These are phyloP conservation scores for Fusarium avenaceum DNA, from an alignment of 2,329 filamentous ascomycete species.

Conservation along the genomic window DNA sequence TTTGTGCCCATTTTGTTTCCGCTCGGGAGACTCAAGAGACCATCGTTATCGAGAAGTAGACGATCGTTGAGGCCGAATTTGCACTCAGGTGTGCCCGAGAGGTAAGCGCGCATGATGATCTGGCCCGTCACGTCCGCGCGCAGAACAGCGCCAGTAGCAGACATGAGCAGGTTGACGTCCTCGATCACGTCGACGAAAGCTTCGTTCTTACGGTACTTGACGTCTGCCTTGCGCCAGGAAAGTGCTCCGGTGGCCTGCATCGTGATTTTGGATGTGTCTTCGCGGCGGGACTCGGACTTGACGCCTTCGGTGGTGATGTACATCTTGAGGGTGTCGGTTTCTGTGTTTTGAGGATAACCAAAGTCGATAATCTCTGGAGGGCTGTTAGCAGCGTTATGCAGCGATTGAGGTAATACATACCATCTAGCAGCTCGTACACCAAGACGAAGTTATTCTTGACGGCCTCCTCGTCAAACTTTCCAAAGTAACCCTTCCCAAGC, in stretches of 20 bases:
- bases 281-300: constrained; percentile 86
- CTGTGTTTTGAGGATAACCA: constrained; percentile 98
- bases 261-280: constrained; percentile 97
- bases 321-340: constrained; percentile 99
- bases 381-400: neutral
- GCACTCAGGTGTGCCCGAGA: constrained; percentile 96
- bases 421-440: constrained; percentile 96
- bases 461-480: constrained; percentile 98
- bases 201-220: constrained; percentile 99
- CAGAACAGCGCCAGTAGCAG: constrained; percentile 93
- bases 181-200: constrained; percentile 99
- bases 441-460: constrained; percentile 99
- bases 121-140: constrained; percentile 97
- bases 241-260: constrained; percentile 98
- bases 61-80: constrained; percentile 99
- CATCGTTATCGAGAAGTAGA: constrained; percentile 85
- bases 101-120: constrained; percentile 98
- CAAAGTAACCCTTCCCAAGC: constrained; percentile 95
- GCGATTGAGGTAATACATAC: constrained; percentile 59
- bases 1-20: constrained; percentile 86
- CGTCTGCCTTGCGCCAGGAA: constrained; percentile 96
- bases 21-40: constrained; percentile 73
- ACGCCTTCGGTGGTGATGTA: constrained; percentile 99
- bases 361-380: constrained; percentile 95
- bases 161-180: constrained; percentile 98